Evolutionary conservation across 2,329 filamentous ascomycete genomes (phyloP).

Genomic region (Stachybotrys elegans): DNA sequence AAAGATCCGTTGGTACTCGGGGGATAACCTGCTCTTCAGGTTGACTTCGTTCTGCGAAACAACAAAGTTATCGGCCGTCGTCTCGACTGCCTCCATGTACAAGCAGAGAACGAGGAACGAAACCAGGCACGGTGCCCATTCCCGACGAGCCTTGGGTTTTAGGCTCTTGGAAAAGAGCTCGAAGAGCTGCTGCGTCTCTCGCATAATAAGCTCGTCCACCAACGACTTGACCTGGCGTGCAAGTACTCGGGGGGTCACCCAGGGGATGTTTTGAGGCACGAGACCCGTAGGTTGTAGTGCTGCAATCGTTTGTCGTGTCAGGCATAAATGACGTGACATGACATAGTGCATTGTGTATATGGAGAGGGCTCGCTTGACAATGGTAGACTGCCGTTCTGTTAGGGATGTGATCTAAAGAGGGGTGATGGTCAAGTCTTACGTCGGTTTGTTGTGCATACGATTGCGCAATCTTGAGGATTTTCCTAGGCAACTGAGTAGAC

Average conservation of each 20-base stretch:
- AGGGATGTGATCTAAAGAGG: too few relatives aligned
- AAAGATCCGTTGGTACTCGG: conserved; percentile 33
- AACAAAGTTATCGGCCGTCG: conserved; percentile 47
- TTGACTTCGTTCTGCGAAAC: conserved; percentile 46
- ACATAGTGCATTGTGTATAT: conserved; percentile 55
- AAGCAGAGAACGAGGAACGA: conserved; percentile 52
- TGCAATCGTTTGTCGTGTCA: conserved; percentile 39
- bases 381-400: conserved; percentile 40
- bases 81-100: conserved; percentile 54
- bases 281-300: conserved; percentile 35
- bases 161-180: conserved; percentile 47
- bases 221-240: conserved; percentile 52
- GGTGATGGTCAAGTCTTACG: too few relatives aligned
- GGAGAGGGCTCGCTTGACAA: conserved; percentile 48
- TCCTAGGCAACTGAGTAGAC: conserved; percentile 39
- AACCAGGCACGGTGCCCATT: conserved; percentile 54
- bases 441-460: conserved; percentile 40
- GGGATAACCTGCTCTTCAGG: conserved; percentile 29
- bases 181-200: conserved; percentile 47
- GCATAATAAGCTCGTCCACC: conserved; percentile 49
- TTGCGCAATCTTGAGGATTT: conserved; percentile 43
- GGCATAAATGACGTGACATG: conserved; percentile 48
- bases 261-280: conserved; percentile 37
- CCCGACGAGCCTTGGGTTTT: conserved; percentile 46
- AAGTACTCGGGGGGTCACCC: conserved; percentile 48